These are phyloP conservation scores for Croton laevigatus DNA, from an alignment of 441 rosid genomes.

Conservation along the genomic window DNA sequence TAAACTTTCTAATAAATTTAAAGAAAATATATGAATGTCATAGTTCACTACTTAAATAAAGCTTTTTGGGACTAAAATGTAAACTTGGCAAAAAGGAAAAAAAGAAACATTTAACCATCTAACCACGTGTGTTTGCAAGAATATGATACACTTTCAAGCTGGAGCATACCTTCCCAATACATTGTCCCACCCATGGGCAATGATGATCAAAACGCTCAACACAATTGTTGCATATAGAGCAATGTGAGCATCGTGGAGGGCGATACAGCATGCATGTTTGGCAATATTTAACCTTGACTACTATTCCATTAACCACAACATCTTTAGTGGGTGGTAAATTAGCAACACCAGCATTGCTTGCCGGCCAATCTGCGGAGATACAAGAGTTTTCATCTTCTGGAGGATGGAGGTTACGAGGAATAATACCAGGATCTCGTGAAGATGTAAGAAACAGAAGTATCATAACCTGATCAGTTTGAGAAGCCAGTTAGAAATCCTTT, in stretches of 20 bases:
- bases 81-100: background rate
- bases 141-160: slow-evolving; percentile 7
- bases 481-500: slow-evolving; percentile 15
- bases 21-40: background rate
- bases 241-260: slow-evolving; percentile 87
- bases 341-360: slow-evolving; percentile 29
- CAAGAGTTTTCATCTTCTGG: slow-evolving; percentile 57
- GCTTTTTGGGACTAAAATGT: background rate
- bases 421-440: slow-evolving; percentile 77
- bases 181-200: slow-evolving; percentile 96
- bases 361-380: slow-evolving; percentile 50
- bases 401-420: slow-evolving; percentile 65
- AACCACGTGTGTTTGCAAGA: background rate
- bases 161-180: slow-evolving; percentile 72
- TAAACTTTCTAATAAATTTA: no score
- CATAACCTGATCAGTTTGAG: slow-evolving; percentile 43
- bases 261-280: slow-evolving; percentile 79
- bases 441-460: slow-evolving; percentile 71
- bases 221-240: slow-evolving; percentile 84
- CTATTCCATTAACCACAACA: slow-evolving; percentile 54
- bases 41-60: background rate
- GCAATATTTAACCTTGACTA: slow-evolving; percentile 68
- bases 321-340: slow-evolving; percentile 61
- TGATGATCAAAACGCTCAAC: slow-evolving; percentile 92
- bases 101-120: no score